These are phyloP conservation scores for Rasamsonia emersonii DNA, from an alignment of 2,329 filamentous ascomycete genomes.

Conservation along the genomic window DNA sequence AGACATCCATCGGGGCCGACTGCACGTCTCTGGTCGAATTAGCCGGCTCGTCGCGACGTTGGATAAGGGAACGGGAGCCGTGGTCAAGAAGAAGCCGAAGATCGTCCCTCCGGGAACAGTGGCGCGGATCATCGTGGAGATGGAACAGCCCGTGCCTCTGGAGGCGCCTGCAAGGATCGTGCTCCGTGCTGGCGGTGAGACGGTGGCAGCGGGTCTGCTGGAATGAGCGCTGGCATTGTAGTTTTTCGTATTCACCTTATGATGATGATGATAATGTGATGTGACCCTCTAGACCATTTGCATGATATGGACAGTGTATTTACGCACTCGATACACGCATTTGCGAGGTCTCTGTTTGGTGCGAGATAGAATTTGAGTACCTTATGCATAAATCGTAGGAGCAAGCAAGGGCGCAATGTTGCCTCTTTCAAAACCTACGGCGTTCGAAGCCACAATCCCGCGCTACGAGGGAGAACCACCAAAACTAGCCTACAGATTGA, in stretches of 20 bases:
- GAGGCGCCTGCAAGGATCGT: conserved; percentile 76
- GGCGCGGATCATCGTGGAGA: conserved; percentile 66
- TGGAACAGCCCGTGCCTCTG: conserved; percentile 66
- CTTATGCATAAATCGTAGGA: no score
- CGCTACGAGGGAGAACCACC: no score
- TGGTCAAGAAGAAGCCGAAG: conserved; percentile 73
- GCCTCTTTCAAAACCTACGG: no score
- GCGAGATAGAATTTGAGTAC: no score
- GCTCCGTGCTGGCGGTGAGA: conserved; percentile 69
- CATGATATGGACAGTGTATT: neutral
- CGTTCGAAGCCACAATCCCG: conserved; percentile 8
- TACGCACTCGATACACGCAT: neutral
- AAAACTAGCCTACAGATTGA: no score
- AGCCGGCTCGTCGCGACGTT: conserved; percentile 61
- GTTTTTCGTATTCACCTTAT: neutral
- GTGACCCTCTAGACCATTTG: neutral
- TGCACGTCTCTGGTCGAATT: conserved; percentile 71
- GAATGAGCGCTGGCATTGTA: conserved; percentile 47
- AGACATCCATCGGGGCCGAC: conserved; percentile 76
- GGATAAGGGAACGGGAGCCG: conserved; percentile 68
- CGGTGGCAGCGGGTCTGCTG: conserved; percentile 77
- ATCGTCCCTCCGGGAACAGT: conserved; percentile 72
- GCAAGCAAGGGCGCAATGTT: no score
- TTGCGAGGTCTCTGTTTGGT: no score
- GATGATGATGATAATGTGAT: neutral